Percentiles rank a stretch among this genome's conserved stretches.
These are phyloP conservation scores for Trichoderma afroharzianum DNA, from an alignment of 2,329 filamentous ascomycete species.

Conservation along the genomic window DNA sequence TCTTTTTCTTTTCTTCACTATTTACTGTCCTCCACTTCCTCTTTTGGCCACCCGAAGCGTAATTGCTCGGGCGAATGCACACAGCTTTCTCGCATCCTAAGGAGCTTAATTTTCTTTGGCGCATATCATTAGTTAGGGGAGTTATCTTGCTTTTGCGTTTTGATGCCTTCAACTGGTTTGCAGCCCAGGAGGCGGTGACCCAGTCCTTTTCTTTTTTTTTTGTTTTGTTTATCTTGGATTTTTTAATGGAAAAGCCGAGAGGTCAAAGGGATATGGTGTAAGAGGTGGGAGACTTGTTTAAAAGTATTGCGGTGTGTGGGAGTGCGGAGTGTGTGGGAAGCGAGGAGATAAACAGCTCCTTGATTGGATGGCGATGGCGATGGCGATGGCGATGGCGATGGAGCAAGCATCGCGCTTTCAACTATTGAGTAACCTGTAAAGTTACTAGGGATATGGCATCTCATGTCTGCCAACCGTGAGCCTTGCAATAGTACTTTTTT, in stretches of 20 bases:
- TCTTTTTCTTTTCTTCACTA: conserved; percentile 29
- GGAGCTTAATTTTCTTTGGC: conserved; percentile 28
- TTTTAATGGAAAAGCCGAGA: conserved; percentile 19
- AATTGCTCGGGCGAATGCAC: conserved; percentile 7
- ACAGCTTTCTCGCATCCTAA: conserved; percentile 26
- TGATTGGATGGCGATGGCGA: background rate
- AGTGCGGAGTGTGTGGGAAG: background rate
- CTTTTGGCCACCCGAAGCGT: background rate
- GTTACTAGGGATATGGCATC: conserved; percentile 13
- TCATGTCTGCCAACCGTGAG: background rate
- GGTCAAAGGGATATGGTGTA: conserved; percentile 13
- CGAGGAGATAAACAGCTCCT: background rate
- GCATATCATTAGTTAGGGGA: conserved; percentile 26
- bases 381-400: background rate
- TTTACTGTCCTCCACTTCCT: conserved; percentile 29
- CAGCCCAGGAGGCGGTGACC: conserved; percentile 34
- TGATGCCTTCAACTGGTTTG: conserved; percentile 26
- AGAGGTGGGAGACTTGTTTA: conserved; percentile 13
- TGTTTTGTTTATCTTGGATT: conserved; percentile 18
- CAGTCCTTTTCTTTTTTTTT: conserved; percentile 14
- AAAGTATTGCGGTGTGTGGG: conserved; percentile 8
- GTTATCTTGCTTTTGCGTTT: conserved; percentile 23
- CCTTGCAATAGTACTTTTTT: conserved; percentile 16
- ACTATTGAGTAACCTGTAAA: conserved; percentile 6
- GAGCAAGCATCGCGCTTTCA: conserved; percentile 2